Evolutionary conservation across 2,329 filamentous ascomycete species (phyloP).

Genomic region (Colletotrichum siamense): DNA sequence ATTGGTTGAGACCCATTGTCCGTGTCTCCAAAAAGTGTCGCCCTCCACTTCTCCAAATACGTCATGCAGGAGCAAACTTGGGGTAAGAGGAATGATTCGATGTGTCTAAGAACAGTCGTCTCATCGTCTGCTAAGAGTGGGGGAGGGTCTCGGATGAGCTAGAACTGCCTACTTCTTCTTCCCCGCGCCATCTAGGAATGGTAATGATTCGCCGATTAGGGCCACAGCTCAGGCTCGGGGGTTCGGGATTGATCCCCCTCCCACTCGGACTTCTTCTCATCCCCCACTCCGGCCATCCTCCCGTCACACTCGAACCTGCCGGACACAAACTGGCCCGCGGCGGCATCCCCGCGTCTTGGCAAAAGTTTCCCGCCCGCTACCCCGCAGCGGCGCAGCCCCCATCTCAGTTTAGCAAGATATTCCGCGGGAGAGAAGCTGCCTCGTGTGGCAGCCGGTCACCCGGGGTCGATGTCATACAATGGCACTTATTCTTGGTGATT

Average conservation of each 20-base stretch:
- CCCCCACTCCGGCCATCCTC: not conserved
- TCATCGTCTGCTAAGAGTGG: not conserved
- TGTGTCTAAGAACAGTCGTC: not conserved
- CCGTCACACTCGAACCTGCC: not conserved
- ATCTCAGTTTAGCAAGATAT: not conserved
- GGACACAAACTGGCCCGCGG: not conserved
- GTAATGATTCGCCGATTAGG: not conserved
- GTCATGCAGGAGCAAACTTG: not conserved
- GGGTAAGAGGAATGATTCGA: not conserved
- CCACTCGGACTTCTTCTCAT: not conserved
- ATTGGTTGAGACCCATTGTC: not conserved
- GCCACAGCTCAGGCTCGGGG: not conserved
- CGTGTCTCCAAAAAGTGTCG: not conserved
- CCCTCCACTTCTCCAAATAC: constrained; percentile 4
- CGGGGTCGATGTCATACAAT: not conserved
- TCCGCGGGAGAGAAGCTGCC: constrained; percentile 9
- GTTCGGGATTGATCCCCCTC: not conserved
- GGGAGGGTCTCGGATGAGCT: not conserved
- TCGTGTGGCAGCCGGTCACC: not conserved
- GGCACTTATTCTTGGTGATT: not conserved
- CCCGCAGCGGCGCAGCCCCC: constrained; percentile 3
- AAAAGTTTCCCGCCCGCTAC: constrained; percentile 8
- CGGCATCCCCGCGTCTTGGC: constrained; percentile 7
- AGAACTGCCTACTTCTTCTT: not conserved
- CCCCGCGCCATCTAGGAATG: not conserved